Evolutionary conservation across 1,284 basidiomycete species (phyloP), one percentile per base, ranked within the genome.

Genomic region (Pulveroboletus sp.): DNA sequence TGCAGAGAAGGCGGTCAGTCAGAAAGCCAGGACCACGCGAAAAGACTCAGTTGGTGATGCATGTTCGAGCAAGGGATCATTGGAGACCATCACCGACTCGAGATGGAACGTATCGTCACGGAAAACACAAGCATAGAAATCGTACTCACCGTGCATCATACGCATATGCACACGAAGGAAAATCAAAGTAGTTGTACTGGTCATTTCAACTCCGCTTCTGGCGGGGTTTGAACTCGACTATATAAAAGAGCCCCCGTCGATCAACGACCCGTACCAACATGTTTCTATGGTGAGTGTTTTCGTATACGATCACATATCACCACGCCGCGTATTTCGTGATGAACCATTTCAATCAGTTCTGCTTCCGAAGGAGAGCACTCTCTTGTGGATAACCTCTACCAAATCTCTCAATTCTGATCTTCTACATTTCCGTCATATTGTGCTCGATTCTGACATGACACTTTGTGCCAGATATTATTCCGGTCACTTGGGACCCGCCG

Each of bases 31-130:
- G 47, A 61, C 61, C 58, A 43, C 12, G 31, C 29, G 61, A 46
- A 59, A 62, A 64, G 56, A 72, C 70, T 88, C 86, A 84, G 86
- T 83, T 87, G 86, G 86, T 88, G 85, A 87, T 88, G 86, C 86
- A 88, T 87, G 86, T 86, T 84, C 79, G 86, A 87, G 85, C 74
- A 52, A 72, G 69, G 85, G 85, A 78, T 86, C 85, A 87, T 82
- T 70, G 76, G 74, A 69, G 70, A 77, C 73, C 75, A 72, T 87
- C 85, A 83, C 85, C 84, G 70, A 77, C 85, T 86, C 85, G 82
- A 69, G 75, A 74, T 83, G 84, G 83, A 79, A 77, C 70, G 63
- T 80, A 84, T 87, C 85, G 84, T 87, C 84, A 81, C 68, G 20
- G n/a, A 61, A 57, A 48, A 43, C 29, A 46, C n/a, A 26, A 31